Conservation (phyloP, 169 alveolate species). For the Ichthyophthirius multifiliis region DNA sequence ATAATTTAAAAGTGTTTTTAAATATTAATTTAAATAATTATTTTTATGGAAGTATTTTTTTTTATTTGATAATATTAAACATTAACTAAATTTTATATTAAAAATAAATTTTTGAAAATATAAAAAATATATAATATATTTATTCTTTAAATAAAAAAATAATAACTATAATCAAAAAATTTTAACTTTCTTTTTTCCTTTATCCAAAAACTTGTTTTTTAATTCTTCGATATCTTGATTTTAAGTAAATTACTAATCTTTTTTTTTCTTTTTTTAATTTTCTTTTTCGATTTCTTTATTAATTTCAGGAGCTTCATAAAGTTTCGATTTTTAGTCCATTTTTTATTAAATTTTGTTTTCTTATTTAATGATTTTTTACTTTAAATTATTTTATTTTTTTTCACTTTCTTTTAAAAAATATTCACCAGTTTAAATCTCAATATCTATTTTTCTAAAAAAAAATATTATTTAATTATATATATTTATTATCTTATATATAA, state of each 20-base stretch:
- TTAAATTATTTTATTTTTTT: slow-evolving; percentile 49
- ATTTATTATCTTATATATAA: too few species aligned
- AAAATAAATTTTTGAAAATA: too few species aligned
- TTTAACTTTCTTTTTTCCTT: slow-evolving; percentile 10
- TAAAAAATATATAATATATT: too few species aligned
- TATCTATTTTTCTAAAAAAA: slow-evolving; percentile 99
- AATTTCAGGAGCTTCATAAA: slow-evolving; percentile 42
- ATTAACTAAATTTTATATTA: too few species aligned
- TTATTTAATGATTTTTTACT: slow-evolving; percentile 59
- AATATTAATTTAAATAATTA: too few species aligned
- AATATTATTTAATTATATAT: too few species aligned
- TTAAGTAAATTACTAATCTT: background rate
- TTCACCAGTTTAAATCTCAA: slow-evolving; percentile 97
- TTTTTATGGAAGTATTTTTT: too few species aligned
- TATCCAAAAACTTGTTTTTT: slow-evolving; percentile 50
- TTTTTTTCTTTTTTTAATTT: background rate
- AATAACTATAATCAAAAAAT: too few species aligned
- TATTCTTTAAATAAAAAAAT: too few species aligned
- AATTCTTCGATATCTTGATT: slow-evolving; percentile 46
- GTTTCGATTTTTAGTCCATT: slow-evolving; percentile 45
- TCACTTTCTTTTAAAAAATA: slow-evolving; percentile 87
- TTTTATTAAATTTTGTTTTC: slow-evolving; percentile 56
- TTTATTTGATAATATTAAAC: too few species aligned
- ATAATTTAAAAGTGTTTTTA: too few species aligned
- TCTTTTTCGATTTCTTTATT: slow-evolving; percentile 7